A percentile compares a stretch with the other conserved stretches of the same genome.
These are phyloP conservation scores for Pseudopithomyces maydicus DNA, from an alignment of 2,329 filamentous ascomycete genomes.

Conservation along the genomic window DNA sequence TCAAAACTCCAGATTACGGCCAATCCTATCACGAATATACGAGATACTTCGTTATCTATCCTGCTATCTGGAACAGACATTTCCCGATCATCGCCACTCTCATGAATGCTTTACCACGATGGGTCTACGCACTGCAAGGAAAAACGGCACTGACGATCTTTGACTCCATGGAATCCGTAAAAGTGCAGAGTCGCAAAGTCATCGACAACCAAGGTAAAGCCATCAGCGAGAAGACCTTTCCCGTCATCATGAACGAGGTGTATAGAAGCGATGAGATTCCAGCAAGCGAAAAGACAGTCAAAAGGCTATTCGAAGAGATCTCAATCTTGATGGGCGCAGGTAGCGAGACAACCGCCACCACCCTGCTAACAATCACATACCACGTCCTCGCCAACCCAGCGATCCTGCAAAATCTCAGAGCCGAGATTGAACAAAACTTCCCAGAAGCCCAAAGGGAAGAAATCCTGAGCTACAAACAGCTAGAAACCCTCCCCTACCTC, in stretches of 20 bases:
- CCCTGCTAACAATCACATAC: slow-evolving; percentile 34
- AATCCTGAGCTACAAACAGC: slow-evolving; percentile 10
- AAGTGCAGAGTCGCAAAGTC: slow-evolving; percentile 5
- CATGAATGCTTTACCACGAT: slow-evolving; percentile 1
- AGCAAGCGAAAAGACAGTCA: slow-evolving; percentile 1
- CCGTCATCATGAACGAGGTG: slow-evolving; percentile 18
- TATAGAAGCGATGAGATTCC: slow-evolving; percentile 10
- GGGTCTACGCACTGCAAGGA: slow-evolving; percentile 6
- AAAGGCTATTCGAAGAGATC: slow-evolving; percentile 12
- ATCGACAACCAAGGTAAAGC: slow-evolving; percentile 12
- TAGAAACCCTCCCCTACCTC: slow-evolving; percentile 15
- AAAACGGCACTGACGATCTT: slow-evolving; percentile 2
- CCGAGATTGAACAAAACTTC: slow-evolving; percentile 14
- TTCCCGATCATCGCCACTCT: neutral
- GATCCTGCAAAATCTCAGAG: slow-evolving; percentile 11
- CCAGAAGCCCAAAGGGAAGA: slow-evolving; percentile 7
- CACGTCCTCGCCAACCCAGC: slow-evolving; percentile 23
- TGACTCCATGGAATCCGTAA: neutral
- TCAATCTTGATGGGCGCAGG: slow-evolving; percentile 40
- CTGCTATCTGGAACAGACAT: slow-evolving; percentile 3
- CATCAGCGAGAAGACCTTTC: slow-evolving; percentile 10
- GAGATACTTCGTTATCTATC: neutral
- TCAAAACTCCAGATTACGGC: slow-evolving; percentile 9
- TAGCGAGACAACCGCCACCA: slow-evolving; percentile 43
- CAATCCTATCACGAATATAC: neutral